Base-by-base conservation (phyloP, 2,329 filamentous ascomycete species). In the Metarhizium humberi region DNA sequence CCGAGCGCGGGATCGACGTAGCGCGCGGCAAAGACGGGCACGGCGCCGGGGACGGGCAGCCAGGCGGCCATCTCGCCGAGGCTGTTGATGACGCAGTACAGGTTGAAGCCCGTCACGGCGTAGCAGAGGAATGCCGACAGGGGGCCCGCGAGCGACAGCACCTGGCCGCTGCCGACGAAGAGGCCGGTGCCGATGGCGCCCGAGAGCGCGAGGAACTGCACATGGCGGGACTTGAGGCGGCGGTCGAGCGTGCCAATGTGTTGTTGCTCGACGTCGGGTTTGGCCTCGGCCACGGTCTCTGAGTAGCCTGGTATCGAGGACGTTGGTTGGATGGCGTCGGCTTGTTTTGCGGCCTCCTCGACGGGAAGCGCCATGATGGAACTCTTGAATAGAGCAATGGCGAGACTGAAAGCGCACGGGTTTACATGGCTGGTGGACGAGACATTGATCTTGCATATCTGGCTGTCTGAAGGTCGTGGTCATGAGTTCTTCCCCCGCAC, bases 21-120 rank as follows among this genome's bases (percentile, higher is more conserved):
- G n/a, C 75, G 71, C 18, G 73, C 67, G 10, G 76, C 75, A 51
- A 78, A 79, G 29, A 77, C 67, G 5, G 76, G 73, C 7, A 80
- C 74, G 5, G 76, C 76, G n/a, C 78, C 77, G 32, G 80, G 73
- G 58, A 84, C 67, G 3, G 82, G 80, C 52, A 86, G 75, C 72
- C 81, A 85, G 36, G 82, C 77, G 25, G 81, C 80, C 72, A 86
- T 80, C 67, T 82, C 79, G 20, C 75, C 76, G 54, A 85, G 77
- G 62, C 69, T 68, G 58, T 71, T 69, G 55, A 78, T 75, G 34
- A 78, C 75, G 52, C 72, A 75, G 62, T 71, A 77, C n/a, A 78
- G 66, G 50, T 76, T 74, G 58, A 75, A 70, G 1, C 75, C 75
- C 3, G 73, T 76, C 55, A 74, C 64, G 29, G 70, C 58, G 56